Base-by-base conservation (phyloP, 495 filamentous ascomycete genomes). In the Amniculicola lignicola region DNA sequence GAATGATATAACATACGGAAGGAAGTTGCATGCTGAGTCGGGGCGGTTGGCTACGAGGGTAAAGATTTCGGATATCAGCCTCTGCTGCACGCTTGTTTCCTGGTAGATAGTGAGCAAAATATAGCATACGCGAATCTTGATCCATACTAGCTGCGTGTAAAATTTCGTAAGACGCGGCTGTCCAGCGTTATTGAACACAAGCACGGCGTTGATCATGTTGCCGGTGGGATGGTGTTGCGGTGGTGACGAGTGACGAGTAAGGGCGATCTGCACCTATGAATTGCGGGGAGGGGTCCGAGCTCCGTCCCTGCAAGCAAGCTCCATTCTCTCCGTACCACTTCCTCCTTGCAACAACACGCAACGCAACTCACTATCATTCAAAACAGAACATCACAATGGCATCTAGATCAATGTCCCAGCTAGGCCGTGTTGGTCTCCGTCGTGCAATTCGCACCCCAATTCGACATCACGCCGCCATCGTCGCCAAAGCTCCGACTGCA, bases 111-210 rank as follows among this genome's bases (percentile, higher is more conserved):
- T 54, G 52, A 43, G 67, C 29, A 22, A n/a, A n/a, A n/a, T 16
- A n/a, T 49, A 4, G 50, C 24, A n/a, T 10, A 39, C 22, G 7
- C 54, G 22, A 48, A 29, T 27, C n/a, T 24, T 48, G 27, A 38
- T 39, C 69, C 78, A 41, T 71, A 96, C 93, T 44, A 99, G 86
- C 67, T 97, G 92, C 11, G 93, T 96, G 71, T 99, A 99, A 78
- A 99, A 99, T 66, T 96, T 97, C 55, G 92, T 97, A 54, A 99
- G 81, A 27, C 93, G 87, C 14, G 93, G 92, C 67, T 97, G 90
- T 56, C 93, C 93, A 54, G 88, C 87, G 71, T 96, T 95, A 70
- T 99, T 99, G 79, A 99, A 99, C 67, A 99, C 90, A 35, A 99
- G 79, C 44, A 99, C 89, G 28, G 93, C 93, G 79, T 96, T 99